Evolutionary conservation across 371 early-diverging fungal genomes (phyloP).

Genomic region (Actinomucor elegans): DNA sequence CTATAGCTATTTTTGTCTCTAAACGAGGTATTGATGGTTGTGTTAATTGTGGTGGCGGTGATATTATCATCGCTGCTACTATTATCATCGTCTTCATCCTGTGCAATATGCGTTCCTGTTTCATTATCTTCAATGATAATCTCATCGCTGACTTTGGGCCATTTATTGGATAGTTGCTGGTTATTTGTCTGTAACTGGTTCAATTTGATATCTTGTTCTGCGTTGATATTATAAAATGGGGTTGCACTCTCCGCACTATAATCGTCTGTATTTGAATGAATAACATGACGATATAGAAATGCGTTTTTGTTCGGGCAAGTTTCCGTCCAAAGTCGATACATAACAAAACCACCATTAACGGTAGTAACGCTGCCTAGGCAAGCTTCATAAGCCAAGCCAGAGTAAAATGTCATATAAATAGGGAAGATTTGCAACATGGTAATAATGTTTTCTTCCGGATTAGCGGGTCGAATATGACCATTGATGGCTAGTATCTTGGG

Average conservation of each 20-base stretch:
- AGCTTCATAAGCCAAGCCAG: slow-evolving; percentile 46
- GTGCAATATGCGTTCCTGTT: neutral
- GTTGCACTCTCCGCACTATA: too few relatives aligned
- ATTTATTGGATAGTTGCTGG: slow-evolving; percentile 5
- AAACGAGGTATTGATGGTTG: neutral
- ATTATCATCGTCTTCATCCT: slow-evolving; percentile 6
- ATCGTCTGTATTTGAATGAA: too few relatives aligned
- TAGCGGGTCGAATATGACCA: slow-evolving; percentile 49
- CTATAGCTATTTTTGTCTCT: neutral
- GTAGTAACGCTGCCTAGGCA: slow-evolving; percentile 40
- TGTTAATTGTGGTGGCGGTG: neutral
- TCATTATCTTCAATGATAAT: slow-evolving; percentile 6
- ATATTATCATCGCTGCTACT: slow-evolving; percentile 11
- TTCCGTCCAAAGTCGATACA: slow-evolving; percentile 50
- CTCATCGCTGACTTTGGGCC: slow-evolving; percentile 41
- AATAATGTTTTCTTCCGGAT: slow-evolving; percentile 44
- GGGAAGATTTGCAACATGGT: slow-evolving; percentile 55
- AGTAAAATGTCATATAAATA: slow-evolving; percentile 38
- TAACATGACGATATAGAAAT: too few relatives aligned
- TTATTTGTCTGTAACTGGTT: neutral
- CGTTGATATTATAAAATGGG: neutral
- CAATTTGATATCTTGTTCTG: neutral
- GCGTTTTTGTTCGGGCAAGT: too few relatives aligned
- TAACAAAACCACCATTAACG: slow-evolving; percentile 43
- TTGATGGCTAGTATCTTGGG: slow-evolving; percentile 43